Evolutionary conservation across 1,284 basidiomycete genomes (phyloP).

Genomic region (Austroboletus niveus): DNA sequence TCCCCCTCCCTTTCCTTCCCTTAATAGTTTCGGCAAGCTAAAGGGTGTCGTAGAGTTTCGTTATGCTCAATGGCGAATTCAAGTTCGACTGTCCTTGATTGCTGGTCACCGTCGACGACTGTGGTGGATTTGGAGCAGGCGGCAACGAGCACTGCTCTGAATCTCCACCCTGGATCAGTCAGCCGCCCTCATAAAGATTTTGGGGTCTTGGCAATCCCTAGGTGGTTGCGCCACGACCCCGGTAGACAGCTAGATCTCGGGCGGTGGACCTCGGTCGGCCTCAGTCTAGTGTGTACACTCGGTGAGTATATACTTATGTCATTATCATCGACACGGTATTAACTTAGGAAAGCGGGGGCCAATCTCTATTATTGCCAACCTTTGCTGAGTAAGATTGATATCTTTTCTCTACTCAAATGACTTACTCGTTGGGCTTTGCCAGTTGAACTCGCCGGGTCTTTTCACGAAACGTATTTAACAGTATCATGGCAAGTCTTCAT

Average conservation of each 20-base stretch:
- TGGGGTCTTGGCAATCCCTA: slow-evolving; percentile 64
- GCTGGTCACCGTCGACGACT: slow-evolving; percentile 18
- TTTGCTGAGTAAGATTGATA: slow-evolving; percentile 50
- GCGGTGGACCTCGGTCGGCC: slow-evolving; percentile 55
- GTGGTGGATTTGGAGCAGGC: slow-evolving; percentile 10
- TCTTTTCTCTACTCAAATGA: not conserved
- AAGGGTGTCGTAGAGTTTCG: not conserved
- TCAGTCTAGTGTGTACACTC: slow-evolving; percentile 62
- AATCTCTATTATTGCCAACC: slow-evolving; percentile 78
- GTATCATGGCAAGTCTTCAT: slow-evolving; percentile 47
- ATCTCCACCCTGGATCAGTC: not conserved
- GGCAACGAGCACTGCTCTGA: not conserved
- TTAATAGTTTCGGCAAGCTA: not conserved
- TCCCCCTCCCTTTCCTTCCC: not conserved
- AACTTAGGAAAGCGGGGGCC: slow-evolving; percentile 42
- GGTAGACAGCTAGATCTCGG: slow-evolving; percentile 56
- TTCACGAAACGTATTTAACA: slow-evolving; percentile 52
- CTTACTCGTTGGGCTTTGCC: not conserved
- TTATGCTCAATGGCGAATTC: slow-evolving; percentile 15
- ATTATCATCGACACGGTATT: slow-evolving; percentile 3
- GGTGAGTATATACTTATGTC: slow-evolving; percentile 39
- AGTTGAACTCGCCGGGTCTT: slow-evolving; percentile 57
- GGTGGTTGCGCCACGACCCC: slow-evolving; percentile 56
- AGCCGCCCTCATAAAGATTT: slow-evolving; percentile 41
- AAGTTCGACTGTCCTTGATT: not conserved